Evolutionary conservation across 768 basidiomycete genomes (phyloP).

Genomic region (Kwoniella sp.): DNA sequence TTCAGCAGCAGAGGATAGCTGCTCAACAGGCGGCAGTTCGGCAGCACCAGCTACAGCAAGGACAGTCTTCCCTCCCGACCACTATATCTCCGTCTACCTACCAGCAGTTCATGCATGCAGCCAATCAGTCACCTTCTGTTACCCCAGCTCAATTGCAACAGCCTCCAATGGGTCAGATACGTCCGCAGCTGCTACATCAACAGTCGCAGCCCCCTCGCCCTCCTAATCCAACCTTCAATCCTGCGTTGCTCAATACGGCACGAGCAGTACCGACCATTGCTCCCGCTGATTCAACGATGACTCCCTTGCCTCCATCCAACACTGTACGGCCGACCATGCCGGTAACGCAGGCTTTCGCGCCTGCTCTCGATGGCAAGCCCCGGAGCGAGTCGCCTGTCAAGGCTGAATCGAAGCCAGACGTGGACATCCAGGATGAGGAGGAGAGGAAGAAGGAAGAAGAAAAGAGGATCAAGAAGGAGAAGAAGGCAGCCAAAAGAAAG

Average conservation of each 20-base stretch:
- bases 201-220: neutral
- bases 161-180: neutral
- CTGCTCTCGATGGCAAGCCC: neutral
- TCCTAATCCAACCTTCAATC: conserved; percentile 3
- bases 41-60: conserved; percentile 7
- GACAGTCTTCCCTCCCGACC: neutral
- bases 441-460: conserved; percentile 2
- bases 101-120: conserved; percentile 9
- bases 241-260: conserved; percentile 5
- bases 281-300: neutral
- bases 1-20: neutral
- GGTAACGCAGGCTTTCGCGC: conserved; percentile 15
- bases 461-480: conserved; percentile 1
- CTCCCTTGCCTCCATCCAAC: conserved; percentile 6
- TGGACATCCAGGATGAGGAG: neutral
- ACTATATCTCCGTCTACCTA: neutral
- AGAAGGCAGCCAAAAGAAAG: no score
- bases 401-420: neutral
- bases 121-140: neutral
- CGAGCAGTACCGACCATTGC: neutral
- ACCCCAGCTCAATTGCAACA: conserved; percentile 3
- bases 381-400: conserved; percentile 1
- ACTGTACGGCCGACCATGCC: conserved; percentile 4
- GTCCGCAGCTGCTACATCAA: neutral
- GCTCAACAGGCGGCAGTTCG: conserved; percentile 13